A percentile compares a stretch with the other conserved stretches of the same genome.
phyloP scores from a whole-genome alignment of 2,329 filamentous ascomycete genomes.

The Mycocentrospora acerina region DNA sequence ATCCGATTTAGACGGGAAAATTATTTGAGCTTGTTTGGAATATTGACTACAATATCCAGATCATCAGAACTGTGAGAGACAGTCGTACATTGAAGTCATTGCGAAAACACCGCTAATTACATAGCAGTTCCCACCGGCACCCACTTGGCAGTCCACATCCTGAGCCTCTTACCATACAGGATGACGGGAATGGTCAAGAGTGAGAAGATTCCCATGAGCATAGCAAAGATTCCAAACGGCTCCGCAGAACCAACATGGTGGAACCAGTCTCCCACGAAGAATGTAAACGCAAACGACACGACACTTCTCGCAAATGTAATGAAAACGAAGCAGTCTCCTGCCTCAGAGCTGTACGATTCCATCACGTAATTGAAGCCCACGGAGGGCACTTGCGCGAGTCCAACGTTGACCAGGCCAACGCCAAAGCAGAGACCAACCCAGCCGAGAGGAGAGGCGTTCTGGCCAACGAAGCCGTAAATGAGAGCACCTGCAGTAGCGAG shows the following conservation, averaged over 20 bases:
- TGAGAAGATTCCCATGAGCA: slow-evolving; percentile 54
- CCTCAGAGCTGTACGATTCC: slow-evolving; percentile 51
- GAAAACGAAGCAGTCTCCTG: slow-evolving; percentile 57
- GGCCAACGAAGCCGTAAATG: slow-evolving; percentile 44
- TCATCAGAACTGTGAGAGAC: too few species aligned
- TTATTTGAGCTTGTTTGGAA: too few species aligned
- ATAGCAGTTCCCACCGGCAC: slow-evolving; percentile 19
- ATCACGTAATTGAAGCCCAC: slow-evolving; percentile 53
- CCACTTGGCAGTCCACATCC: slow-evolving; percentile 45
- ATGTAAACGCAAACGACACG: slow-evolving; percentile 57
- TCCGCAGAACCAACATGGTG: slow-evolving; percentile 46
- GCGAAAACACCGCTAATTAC: slow-evolving; percentile 2
- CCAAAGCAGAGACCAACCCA: slow-evolving; percentile 47
- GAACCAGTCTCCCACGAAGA: slow-evolving; percentile 56
- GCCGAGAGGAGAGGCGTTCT: slow-evolving; percentile 36
- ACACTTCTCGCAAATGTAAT: slow-evolving; percentile 53
- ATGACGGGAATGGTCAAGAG: slow-evolving; percentile 41
- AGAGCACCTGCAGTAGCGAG: slow-evolving; percentile 42
- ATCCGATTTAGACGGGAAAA: too few species aligned
- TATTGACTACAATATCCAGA: too few species aligned
- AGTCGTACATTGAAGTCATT: too few species aligned
- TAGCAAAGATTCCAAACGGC: slow-evolving; percentile 56
- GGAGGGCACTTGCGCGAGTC: slow-evolving; percentile 45
- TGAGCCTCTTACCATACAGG: slow-evolving; percentile 45
- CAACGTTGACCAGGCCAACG: slow-evolving; percentile 43